phyloP scores from a whole-genome alignment of 164 flowering plant genomes.

The Magnolia sinica region DNA sequence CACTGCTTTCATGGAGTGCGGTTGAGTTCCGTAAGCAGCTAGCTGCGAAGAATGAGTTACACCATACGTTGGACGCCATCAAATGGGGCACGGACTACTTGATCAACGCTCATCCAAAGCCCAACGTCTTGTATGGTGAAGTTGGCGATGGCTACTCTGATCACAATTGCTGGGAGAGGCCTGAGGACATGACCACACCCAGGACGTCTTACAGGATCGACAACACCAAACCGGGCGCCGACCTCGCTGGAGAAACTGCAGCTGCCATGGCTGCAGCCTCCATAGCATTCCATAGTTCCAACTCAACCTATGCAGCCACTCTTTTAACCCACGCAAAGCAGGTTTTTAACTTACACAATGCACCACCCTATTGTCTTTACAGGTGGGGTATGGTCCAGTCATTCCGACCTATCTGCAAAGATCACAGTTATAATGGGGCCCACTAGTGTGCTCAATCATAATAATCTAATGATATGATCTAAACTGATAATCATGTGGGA shows the following conservation, averaged over 20 bases:
- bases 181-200: conserved; percentile 77
- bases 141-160: conserved; percentile 69
- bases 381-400: neutral
- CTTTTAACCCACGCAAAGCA: conserved; percentile 53
- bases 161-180: conserved; percentile 69
- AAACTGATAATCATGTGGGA: too few relatives aligned
- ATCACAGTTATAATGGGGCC: neutral
- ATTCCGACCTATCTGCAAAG: neutral
- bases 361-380: neutral
- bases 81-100: conserved; percentile 60
- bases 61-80: conserved; percentile 33
- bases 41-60: conserved; percentile 18
- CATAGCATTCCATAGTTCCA: conserved; percentile 34
- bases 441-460: neutral
- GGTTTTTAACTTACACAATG: conserved; percentile 16
- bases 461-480: neutral
- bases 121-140: conserved; percentile 46
- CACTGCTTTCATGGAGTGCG: conserved; percentile 52
- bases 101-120: conserved; percentile 41
- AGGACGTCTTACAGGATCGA: conserved; percentile 43
- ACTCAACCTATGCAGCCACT: conserved; percentile 33
- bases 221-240: conserved; percentile 55
- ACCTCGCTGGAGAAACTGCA: conserved; percentile 72
- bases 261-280: conserved; percentile 80
- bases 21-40: conserved; percentile 28